These are phyloP conservation scores for Monosiga brevicollis DNA, from an alignment of 78 protist species.

Conservation along the genomic window DNA sequence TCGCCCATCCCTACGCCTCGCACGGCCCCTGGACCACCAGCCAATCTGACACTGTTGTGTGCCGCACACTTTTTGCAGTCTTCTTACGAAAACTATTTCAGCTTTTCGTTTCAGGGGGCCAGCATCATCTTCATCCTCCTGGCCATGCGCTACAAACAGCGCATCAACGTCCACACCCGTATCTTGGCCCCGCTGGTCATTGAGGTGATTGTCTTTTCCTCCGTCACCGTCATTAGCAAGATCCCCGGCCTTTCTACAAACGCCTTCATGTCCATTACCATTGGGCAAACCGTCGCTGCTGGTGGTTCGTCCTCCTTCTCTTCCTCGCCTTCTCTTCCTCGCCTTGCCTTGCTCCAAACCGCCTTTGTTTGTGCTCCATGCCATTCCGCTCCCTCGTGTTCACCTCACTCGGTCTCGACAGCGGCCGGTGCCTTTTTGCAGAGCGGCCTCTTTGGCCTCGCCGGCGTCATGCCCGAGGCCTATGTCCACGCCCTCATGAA, in stretches of 20 bases:
- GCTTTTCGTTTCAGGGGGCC: conserved; percentile 26
- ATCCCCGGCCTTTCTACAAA: too few species aligned
- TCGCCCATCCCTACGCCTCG: not conserved
- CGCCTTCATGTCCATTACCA: too few species aligned
- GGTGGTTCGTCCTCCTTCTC: not conserved
- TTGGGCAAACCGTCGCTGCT: too few species aligned
- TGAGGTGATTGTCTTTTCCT: conserved; percentile 4
- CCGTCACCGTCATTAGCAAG: not conserved
- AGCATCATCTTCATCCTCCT: not conserved
- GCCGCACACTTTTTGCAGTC: too few species aligned
- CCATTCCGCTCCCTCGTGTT: not conserved
- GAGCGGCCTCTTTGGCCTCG: conserved; percentile 39
- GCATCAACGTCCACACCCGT: not conserved
- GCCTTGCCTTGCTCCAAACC: not conserved
- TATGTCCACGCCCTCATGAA: conserved; percentile 35
- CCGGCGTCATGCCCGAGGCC: conserved; percentile 20
- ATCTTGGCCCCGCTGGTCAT: conserved; percentile 1
- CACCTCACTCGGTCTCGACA: not conserved
- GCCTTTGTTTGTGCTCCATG: not conserved
- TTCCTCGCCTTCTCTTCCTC: not conserved
- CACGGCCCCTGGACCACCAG: not conserved
- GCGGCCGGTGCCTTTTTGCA: conserved; percentile 24
- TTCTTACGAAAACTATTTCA: conserved; percentile 13
- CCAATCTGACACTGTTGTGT: too few species aligned
- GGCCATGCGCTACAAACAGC: not conserved